Evolutionary conservation across 2,329 filamentous ascomycete species (phyloP), one percentile per base, ranked within the genome.

Genomic region (Dothiorella sarmentorum): DNA sequence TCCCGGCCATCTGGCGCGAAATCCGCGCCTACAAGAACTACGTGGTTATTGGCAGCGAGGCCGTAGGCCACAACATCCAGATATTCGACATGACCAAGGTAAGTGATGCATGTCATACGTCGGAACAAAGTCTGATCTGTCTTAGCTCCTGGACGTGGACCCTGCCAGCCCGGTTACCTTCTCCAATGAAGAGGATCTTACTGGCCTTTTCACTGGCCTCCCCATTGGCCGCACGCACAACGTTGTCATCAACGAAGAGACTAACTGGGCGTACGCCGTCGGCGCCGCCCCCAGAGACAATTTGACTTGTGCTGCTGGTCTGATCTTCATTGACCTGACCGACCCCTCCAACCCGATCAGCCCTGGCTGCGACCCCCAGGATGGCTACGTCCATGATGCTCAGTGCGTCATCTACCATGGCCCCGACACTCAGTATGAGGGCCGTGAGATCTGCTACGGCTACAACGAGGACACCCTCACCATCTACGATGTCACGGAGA

Each of bases 341-440:
- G 77, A 84, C 62, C 75, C 81, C 11, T 69, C 76, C 7, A 83
- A 82, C 60, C 80, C 82, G 4, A 78, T 73, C 13, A 77, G 73
- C 20, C 78, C 80, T 6, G 83, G 82, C 42, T 85, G 82, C 64
- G 79, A 79, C 7, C 74, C 76, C 18, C 65, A 75, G 17, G 82
- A 85, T 66, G 82, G 82, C 35, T 85, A 85, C 66, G 82, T 85
- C 13, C 82, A 85, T 67, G 82, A 85, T 63, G 82, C 82, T 2
- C 82, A 85, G 69, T 85, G 82, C 67, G 71, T 85, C 37, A 76
- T 79, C 60, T 82, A 82, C 70, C 75, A 73, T 7, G 81, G 82
- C 0, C 80, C 81, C 0, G 77, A 83, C 60, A 69, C 68, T 22
- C 64, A 73, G 22, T 84, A 78, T 66, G 67, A 70, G 3, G 79